phyloP scores from a whole-genome alignment of 257 asterid species.

The Petunia axillaris region DNA sequence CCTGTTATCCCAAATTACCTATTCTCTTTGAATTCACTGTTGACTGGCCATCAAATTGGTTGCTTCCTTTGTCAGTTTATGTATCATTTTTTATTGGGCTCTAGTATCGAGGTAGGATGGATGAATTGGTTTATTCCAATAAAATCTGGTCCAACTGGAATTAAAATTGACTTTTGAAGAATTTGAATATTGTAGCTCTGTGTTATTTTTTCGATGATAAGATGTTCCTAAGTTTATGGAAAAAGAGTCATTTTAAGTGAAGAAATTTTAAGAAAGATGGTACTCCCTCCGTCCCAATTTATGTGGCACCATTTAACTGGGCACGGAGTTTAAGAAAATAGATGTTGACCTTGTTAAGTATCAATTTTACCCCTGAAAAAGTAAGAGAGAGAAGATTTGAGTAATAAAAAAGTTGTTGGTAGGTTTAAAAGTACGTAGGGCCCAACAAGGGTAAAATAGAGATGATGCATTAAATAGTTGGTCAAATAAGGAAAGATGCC shows the following conservation, averaged over 20 bases:
- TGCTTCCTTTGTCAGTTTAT: background rate
- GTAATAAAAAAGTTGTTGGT: too few species aligned
- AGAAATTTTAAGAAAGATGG: background rate
- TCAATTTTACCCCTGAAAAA: too few species aligned
- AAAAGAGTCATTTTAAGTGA: conserved; percentile 17
- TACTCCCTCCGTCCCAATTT: too few species aligned
- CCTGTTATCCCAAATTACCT: background rate
- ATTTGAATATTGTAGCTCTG: background rate
- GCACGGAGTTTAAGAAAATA: too few species aligned
- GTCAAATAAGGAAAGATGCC: too few species aligned
- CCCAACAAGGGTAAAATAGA: too few species aligned
- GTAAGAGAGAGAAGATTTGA: too few species aligned
- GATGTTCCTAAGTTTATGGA: background rate
- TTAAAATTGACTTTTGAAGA: background rate
- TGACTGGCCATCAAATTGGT: background rate
- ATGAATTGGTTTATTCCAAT: background rate
- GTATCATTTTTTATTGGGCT: background rate
- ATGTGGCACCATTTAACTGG: too few species aligned
- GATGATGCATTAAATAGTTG: too few species aligned
- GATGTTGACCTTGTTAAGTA: too few species aligned
- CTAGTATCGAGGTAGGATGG: background rate
- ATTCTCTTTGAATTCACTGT: conserved; percentile 4
- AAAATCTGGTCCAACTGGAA: background rate
- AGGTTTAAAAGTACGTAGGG: too few species aligned
- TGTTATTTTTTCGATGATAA: background rate